Conservation (phyloP, 176 grass and related monocot genomes). For the Triticum monococcum region DNA sequence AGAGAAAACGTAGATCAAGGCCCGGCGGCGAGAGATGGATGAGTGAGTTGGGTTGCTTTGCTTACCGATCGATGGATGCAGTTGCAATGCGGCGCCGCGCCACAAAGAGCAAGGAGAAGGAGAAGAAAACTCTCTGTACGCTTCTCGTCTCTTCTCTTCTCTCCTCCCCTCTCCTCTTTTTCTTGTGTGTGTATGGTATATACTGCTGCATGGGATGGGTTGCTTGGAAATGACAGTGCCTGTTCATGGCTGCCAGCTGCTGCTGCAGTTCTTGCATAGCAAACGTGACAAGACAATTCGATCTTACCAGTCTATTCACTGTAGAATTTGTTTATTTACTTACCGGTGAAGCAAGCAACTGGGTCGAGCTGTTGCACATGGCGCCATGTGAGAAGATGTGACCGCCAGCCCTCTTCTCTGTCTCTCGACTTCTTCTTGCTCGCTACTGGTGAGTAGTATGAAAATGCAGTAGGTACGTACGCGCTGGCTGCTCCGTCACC, state of each 20-base stretch:
- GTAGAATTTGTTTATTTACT: not conserved
- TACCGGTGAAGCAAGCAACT: not conserved
- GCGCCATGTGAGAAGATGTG: not conserved
- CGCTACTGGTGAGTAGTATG: not conserved
- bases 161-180: too few species aligned
- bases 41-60: not conserved
- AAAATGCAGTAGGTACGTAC: not conserved
- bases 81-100: not conserved
- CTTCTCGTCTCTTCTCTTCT: not conserved
- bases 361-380: not conserved
- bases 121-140: too few species aligned
- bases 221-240: not conserved
- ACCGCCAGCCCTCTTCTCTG: not conserved
- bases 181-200: not conserved
- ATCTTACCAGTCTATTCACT: not conserved
- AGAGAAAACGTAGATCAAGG: too few species aligned
- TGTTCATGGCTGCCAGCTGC: not conserved
- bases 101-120: not conserved
- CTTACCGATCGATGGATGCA: not conserved
- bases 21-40: too few species aligned
- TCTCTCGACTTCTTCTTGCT: not conserved
- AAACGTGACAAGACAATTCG: conserved; percentile 13
- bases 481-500: not conserved
- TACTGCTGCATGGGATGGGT: not conserved
- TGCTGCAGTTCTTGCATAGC: not conserved